Evolutionary conservation across 2,329 filamentous ascomycete genomes (phyloP).

Genomic region (Capronia americana): DNA sequence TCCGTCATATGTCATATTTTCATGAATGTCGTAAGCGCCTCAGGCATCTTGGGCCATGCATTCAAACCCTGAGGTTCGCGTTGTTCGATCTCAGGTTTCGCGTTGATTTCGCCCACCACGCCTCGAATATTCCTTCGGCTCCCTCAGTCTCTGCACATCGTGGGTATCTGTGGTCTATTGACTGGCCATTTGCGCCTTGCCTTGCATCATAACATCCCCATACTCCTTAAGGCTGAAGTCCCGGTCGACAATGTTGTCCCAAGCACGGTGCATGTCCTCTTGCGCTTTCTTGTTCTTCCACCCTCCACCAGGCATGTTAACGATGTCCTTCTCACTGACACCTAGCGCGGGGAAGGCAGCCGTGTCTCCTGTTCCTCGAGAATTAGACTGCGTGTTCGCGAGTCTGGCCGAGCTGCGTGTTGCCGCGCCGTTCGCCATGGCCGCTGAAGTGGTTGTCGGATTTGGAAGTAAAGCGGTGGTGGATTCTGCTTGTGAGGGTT

Average conservation of each 20-base stretch:
- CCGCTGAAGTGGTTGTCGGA: neutral
- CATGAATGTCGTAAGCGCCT: neutral
- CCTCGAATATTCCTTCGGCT: neutral
- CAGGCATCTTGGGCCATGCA: neutral
- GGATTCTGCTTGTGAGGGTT: neutral
- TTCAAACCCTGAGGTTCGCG: neutral
- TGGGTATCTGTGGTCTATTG: conserved; percentile 3
- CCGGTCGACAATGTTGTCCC: conserved; percentile 59
- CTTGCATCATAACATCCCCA: conserved; percentile 37
- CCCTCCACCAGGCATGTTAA: conserved; percentile 56
- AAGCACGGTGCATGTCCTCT: conserved; percentile 61
- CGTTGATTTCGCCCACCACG: neutral
- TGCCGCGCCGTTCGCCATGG: conserved; percentile 27
- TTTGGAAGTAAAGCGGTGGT: conserved; percentile 7
- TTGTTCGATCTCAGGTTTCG: neutral
- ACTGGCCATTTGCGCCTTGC: conserved; percentile 21
- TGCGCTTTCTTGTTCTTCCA: conserved; percentile 64
- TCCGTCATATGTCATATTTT: neutral
- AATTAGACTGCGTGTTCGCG: neutral
- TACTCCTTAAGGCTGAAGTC: conserved; percentile 53
- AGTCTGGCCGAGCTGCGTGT: conserved; percentile 22
- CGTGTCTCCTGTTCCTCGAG: conserved; percentile 4
- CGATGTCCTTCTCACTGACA: conserved; percentile 36
- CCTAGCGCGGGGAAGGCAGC: neutral
- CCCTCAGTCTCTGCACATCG: neutral